Evolutionary conservation across 176 grass and related monocot genomes (phyloP).

Genomic region (Themeda triandra): DNA sequence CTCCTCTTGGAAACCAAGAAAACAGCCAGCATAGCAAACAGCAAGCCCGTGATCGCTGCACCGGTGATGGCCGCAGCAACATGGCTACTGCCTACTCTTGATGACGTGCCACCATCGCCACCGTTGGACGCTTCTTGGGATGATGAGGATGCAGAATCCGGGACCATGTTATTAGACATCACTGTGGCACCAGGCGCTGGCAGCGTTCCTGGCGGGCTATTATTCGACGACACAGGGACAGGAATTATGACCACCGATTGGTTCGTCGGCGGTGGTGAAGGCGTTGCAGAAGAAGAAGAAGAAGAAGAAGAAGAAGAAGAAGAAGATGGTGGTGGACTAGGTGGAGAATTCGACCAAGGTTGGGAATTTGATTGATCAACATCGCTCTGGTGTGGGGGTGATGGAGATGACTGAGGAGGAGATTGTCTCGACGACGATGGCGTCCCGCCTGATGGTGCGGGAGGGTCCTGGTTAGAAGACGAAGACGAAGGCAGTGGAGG

Average conservation of each 20-base stretch:
- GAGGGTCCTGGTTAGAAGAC: neutral
- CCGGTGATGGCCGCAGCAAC: slow-evolving; percentile 18
- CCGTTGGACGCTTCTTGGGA: neutral
- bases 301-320: slow-evolving; percentile 12
- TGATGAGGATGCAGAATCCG: neutral
- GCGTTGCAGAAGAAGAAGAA: neutral
- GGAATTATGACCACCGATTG: slow-evolving; percentile 31
- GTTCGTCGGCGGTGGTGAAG: neutral
- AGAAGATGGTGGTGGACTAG: neutral
- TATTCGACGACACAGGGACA: neutral
- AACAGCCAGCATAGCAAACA: slow-evolving; percentile 26
- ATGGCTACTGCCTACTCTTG: neutral
- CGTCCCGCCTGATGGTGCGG: neutral
- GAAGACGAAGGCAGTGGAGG: neutral
- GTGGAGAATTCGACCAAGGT: neutral
- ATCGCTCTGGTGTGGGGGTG: neutral
- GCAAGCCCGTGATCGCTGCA: slow-evolving; percentile 24
- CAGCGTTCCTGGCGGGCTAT: neutral
- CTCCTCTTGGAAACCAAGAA: slow-evolving; percentile 25
- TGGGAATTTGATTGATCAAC: slow-evolving; percentile 5
- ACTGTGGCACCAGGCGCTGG: neutral
- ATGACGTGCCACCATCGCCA: neutral
- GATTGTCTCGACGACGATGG: neutral
- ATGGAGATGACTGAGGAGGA: slow-evolving; percentile 12
- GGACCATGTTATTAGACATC: neutral